phyloP scores from a whole-genome alignment of 2,329 filamentous ascomycete species.

The Pyrenophora seminiperda region DNA sequence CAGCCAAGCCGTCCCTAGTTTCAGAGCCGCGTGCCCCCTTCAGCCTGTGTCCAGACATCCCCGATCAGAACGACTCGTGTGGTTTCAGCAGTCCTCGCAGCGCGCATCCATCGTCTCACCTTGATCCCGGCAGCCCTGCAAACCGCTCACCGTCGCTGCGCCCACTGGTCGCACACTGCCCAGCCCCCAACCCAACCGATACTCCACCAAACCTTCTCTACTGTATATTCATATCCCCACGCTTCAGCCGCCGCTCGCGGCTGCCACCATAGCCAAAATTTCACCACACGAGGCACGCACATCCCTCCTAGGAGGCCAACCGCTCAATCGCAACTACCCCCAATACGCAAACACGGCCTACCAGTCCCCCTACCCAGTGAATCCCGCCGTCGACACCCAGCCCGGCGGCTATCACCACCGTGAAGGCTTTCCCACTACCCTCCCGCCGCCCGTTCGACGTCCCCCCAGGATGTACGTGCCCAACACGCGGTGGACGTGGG shows the following conservation, averaged over 20 bases:
- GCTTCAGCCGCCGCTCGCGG: conserved; percentile 44
- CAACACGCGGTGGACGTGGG: conserved; percentile 84
- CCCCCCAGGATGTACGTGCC: conserved; percentile 70
- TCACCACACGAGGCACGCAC: conserved; percentile 60
- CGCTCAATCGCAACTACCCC: conserved; percentile 57
- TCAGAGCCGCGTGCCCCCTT: conserved; percentile 30
- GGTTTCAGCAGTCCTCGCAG: conserved; percentile 25
- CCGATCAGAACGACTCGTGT: conserved; percentile 13
- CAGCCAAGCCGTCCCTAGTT: conserved; percentile 29
- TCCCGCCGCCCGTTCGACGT: conserved; percentile 44
- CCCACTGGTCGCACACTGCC: conserved; percentile 19
- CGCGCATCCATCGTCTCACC: conserved; percentile 34
- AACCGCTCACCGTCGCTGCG: conserved; percentile 18
- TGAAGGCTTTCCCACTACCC: conserved; percentile 50
- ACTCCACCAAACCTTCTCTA: conserved; percentile 5
- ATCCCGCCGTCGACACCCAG: conserved; percentile 53
- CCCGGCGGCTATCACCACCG: conserved; percentile 55
- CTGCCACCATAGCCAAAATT: conserved; percentile 56
- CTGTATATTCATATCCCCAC: conserved; percentile 23
- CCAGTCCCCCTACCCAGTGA: conserved; percentile 50
- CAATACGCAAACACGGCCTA: conserved; percentile 44
- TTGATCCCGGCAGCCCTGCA: conserved; percentile 28
- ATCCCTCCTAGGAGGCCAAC: conserved; percentile 64
- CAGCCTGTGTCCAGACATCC: conserved; percentile 19
- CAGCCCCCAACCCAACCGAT: conserved; percentile 15